Evolutionary conservation across 306 rosid species (phyloP).

Genomic region (Lathyrus aphaca): DNA sequence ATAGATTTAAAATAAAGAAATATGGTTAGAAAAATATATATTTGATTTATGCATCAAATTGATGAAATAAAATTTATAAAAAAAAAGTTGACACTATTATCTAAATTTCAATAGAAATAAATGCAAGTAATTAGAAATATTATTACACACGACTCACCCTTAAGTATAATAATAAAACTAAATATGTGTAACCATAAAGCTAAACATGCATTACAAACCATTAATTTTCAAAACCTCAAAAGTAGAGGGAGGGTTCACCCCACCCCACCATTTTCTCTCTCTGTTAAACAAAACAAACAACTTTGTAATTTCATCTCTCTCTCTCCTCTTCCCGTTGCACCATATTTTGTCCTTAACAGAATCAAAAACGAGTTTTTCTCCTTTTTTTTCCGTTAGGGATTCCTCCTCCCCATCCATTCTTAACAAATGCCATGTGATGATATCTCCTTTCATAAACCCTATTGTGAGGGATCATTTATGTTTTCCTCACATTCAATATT

Average conservation of each 20-base stretch:
- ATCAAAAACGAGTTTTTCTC: constrained; percentile 3
- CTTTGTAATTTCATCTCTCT: neutral
- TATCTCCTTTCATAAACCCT: constrained; percentile 32
- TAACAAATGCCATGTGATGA: constrained; percentile 7
- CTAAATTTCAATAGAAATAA: too few species aligned
- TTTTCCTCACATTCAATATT: neutral
- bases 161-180: too few species aligned
- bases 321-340: neutral
- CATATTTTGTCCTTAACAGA: constrained; percentile 1
- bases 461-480: neutral
- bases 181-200: too few species aligned
- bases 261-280: constrained; percentile 28
- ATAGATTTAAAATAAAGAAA: too few species aligned
- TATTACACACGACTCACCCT: too few species aligned
- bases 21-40: too few species aligned
- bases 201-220: constrained; percentile 21
- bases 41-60: too few species aligned
- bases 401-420: neutral
- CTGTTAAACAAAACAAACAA: neutral
- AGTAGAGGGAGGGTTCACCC: constrained; percentile 9
- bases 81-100: too few species aligned
- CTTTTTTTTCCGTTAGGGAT: constrained; percentile 2
- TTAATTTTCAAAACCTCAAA: constrained; percentile 25
- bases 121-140: too few species aligned
- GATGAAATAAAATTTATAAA: too few species aligned